Evolutionary conservation across 2,329 filamentous ascomycete genomes (phyloP), one percentile per base, ranked within the genome.

Genomic region (Fusarium udum): DNA sequence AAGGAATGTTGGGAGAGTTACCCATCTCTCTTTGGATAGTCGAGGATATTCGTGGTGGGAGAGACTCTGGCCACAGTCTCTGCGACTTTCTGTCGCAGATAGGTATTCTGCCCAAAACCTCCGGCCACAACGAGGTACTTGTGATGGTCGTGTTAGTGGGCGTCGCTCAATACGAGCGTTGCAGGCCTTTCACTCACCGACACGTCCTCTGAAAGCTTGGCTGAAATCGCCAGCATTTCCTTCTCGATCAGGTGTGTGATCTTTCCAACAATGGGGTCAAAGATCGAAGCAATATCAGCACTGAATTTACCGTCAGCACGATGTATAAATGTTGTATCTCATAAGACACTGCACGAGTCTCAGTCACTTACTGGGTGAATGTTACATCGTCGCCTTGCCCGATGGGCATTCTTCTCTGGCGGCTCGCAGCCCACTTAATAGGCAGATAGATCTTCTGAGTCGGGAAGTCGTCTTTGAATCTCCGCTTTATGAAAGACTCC

Each of bases 401-500:
- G 6, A 48, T 4, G 4, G 3, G 20, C 16, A 4, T 26, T n/a
- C 40, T 36, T 42, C 39, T 39, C 20, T 1, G 0, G 7, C 7
- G n/a, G 15, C 24, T n/a, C 7, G 16, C 4, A n/a, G 34, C 32
- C 60, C 24, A 46, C 7, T 12, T 3, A 4, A 32, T 2, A 8
- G 60, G 51, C 15, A 62, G 28, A 7, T 10, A 1, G 1, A 26
- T 40, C 4, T 14, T 2, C 3, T 15, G 18, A 1, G 6, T 14
- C 1, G n/a, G 26, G 31, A 22, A 16, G 7, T 5, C 1, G 3
- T 49, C 46, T 9, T 6, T 3, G 11, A 39, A 39, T 0, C 0
- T 0, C 20, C 3, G 0, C 36, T 37, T 37, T 7, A 37, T 37
- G 2, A 1, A 1, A 37, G 6, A 11, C 36, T 39, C 37, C 37